These are phyloP conservation scores for Golubevia pallescens DNA, from an alignment of 1,284 basidiomycete species.

Conservation along the genomic window DNA sequence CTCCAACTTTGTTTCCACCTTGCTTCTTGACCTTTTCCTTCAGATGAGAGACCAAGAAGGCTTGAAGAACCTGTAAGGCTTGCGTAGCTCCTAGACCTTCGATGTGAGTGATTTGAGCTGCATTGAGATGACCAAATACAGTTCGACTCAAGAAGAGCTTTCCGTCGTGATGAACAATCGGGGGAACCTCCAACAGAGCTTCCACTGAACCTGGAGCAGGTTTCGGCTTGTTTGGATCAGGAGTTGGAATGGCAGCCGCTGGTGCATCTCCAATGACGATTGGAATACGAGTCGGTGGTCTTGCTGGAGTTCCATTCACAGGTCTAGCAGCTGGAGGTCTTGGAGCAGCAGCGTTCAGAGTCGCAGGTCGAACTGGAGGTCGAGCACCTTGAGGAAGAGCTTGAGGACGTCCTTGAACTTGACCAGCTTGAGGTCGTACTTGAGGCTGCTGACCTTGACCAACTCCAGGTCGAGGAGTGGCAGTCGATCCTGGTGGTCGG, in stretches of 20 bases:
- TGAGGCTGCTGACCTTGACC: too few relatives aligned
- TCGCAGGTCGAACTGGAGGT: background rate
- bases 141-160: conserved; percentile 81
- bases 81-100: conserved; percentile 81
- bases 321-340: conserved; percentile 20
- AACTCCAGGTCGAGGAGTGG: background rate
- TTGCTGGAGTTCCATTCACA: conserved; percentile 65
- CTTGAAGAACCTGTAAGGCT: conserved; percentile 80
- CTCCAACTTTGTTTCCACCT: conserved; percentile 51
- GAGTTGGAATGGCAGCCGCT: conserved; percentile 63
- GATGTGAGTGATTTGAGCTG: conserved; percentile 76
- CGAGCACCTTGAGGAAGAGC: background rate
- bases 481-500: background rate
- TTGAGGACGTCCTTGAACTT: too few relatives aligned
- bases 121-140: conserved; percentile 79
- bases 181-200: conserved; percentile 69
- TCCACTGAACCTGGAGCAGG: conserved; percentile 53
- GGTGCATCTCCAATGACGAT: conserved; percentile 73
- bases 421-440: too few relatives aligned
- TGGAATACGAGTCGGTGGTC: conserved; percentile 66
- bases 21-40: conserved; percentile 75
- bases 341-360: conserved; percentile 34
- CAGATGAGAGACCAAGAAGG: conserved; percentile 81
- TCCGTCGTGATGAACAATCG: conserved; percentile 82
- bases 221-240: conserved; percentile 48